Conservation (phyloP, 441 rosid species). For the Syzygium malaccense region DNA sequence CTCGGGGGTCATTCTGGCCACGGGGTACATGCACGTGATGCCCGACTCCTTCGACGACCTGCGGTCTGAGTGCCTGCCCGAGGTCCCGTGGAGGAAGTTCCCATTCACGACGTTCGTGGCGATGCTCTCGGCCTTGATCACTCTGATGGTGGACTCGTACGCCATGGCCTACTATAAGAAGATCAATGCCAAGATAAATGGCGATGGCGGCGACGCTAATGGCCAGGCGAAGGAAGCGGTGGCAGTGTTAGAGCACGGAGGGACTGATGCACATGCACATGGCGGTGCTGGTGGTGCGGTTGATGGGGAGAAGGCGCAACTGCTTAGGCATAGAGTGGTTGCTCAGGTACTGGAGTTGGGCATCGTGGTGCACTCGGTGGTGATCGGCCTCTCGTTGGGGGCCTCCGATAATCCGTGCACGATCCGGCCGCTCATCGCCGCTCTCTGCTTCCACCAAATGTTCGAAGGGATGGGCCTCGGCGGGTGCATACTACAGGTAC, state of each 20-base stretch:
- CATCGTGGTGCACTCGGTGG: background rate
- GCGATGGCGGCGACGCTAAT: background rate
- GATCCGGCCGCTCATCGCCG: background rate
- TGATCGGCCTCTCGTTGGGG: background rate
- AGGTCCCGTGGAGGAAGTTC: background rate
- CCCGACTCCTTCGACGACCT: background rate
- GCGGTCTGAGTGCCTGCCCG: background rate
- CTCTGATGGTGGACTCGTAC: background rate
- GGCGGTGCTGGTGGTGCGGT: background rate
- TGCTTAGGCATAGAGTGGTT: background rate
- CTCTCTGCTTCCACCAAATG: background rate
- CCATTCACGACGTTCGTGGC: background rate
- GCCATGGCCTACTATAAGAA: background rate
- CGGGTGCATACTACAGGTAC: background rate
- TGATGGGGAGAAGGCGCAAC: background rate
- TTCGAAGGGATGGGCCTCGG: background rate
- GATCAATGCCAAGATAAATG: background rate
- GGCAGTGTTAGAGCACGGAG: background rate
- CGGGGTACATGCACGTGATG: background rate
- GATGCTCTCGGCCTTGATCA: background rate
- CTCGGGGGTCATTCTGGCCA: background rate
- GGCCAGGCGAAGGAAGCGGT: background rate
- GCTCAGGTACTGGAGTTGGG: background rate
- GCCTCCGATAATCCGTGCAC: background rate
- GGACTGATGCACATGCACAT: background rate